Evolutionary conservation across 805 yeast genomes (phyloP).

Genomic region (Saccharomycopsis sp.): DNA sequence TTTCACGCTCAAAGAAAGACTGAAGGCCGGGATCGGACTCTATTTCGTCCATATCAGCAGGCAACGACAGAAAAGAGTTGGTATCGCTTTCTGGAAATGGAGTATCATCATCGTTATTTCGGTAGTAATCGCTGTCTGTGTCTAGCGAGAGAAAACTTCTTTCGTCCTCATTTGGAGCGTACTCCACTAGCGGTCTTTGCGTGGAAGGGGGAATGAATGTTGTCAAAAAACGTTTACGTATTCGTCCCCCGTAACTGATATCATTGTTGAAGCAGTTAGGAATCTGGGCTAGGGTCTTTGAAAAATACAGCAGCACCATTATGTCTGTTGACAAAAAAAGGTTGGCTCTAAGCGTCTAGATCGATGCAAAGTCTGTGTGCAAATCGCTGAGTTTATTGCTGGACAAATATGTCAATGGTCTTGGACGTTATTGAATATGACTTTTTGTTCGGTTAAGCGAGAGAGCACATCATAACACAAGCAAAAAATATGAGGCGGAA

Average conservation of each 20-base stretch:
- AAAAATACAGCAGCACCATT: slow-evolving; percentile 2
- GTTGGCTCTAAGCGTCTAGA: no score
- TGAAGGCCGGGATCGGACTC: slow-evolving; percentile 5
- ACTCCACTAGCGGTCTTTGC: slow-evolving; percentile 33
- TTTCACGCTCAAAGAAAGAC: not conserved
- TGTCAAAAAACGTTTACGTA: slow-evolving; percentile 16
- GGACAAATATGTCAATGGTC: no score
- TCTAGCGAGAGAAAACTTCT: slow-evolving; percentile 36
- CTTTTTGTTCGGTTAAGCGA: no score
- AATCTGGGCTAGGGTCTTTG: slow-evolving; percentile 12
- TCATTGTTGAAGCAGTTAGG: slow-evolving; percentile 19
- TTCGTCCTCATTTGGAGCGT: slow-evolving; percentile 29
- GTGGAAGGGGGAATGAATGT: slow-evolving; percentile 35
- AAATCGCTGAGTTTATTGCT: no score
- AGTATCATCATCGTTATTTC: slow-evolving; percentile 26
- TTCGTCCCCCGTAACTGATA: slow-evolving; percentile 19
- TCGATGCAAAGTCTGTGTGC: no score
- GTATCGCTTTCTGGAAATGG: slow-evolving; percentile 22
- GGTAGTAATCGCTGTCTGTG: slow-evolving; percentile 28
- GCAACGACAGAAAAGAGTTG: slow-evolving; percentile 16
- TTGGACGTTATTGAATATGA: no score
- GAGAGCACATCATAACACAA: no score
- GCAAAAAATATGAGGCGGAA: no score
- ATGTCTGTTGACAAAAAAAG: not conserved
- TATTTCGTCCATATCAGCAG: slow-evolving; percentile 14